Base-by-base conservation (phyloP, 345 rosid species). In the Linum trigynum region DNA sequence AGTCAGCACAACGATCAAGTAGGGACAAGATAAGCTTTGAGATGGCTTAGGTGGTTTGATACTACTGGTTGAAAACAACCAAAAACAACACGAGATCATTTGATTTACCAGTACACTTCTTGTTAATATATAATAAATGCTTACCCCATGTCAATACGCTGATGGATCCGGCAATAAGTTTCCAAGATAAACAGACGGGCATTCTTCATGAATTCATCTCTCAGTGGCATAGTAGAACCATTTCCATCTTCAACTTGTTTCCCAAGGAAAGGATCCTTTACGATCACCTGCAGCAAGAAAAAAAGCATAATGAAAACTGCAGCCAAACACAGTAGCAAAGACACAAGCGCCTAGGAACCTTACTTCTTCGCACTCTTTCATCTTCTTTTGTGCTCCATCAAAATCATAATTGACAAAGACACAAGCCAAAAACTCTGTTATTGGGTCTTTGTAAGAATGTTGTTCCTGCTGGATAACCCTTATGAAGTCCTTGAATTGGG, bases 201-300 rank as follows among this genome's bases (percentile, higher is more conserved):
- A 85, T 95, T 95, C 72, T 95, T 97, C 50, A 95, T 91, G 74
- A 95, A 95, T 72, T 95, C 99, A 17, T 95, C 99, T 82, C 89
- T 83, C 70, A 95, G 48, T 9, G 89, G 99, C 5, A 91, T 81
- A 0, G 88, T 81, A 58, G 94, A 77, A 76, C 81, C 84, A 82
- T 65, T 91, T 35, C 94, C 88, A 59, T 91, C 98, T 79, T 91
- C 99, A 62, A 87, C 80, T 65, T 80, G 77, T 80, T 91, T 95
- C 56, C 98, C 98, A 36, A 95, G 98, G 87, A 95, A 95, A 63
- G 98, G 98, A 73, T 95, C 99, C 76, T 95, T 95, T 69, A 91
- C 64, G 71, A 91, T 91, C 67, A 85, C 96, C 99, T 95, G 58
- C 67, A 75, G 40, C 7, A 5, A n/a, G 39, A 35, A 37, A 59